Percentiles rank a stretch among this genome's conserved stretches.
These are phyloP conservation scores for Letharia columbiana DNA, from an alignment of 495 filamentous ascomycete genomes.

Conservation along the genomic window DNA sequence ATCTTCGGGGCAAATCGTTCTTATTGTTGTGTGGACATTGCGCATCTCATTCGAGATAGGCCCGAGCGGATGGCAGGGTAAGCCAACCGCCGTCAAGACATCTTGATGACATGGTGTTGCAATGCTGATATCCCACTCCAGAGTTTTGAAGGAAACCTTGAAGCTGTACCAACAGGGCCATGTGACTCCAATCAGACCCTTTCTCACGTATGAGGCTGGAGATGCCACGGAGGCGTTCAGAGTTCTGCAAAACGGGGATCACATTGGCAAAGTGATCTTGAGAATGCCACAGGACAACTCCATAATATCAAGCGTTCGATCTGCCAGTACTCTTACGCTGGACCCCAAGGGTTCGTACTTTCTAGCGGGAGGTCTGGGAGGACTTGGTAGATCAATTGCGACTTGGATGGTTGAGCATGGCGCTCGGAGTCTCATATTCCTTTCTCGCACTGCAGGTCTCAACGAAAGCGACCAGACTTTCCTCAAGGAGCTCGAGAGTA, in stretches of 20 bases:
- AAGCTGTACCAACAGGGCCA: conserved; percentile 7
- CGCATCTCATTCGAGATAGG: conserved; percentile 2
- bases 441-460: conserved; percentile 35
- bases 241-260: conserved; percentile 36
- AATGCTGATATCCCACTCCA: conserved; percentile 10
- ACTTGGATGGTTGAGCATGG: conserved; percentile 48
- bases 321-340: not conserved
- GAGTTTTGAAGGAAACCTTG: conserved; percentile 2
- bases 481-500: conserved; percentile 13
- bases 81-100: not conserved
- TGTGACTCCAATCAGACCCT: conserved; percentile 12
- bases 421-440: conserved; percentile 44
- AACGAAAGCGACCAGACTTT: not conserved
- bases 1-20: conserved; percentile 23
- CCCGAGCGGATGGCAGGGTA: not conserved
- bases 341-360: conserved; percentile 43
- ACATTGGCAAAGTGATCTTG: conserved; percentile 26
- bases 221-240: conserved; percentile 39
- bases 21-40: conserved; percentile 14
- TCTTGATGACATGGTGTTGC: not conserved
- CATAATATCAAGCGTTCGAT: not conserved
- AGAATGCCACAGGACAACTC: not conserved
- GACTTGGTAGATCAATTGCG: conserved; percentile 41
- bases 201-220: conserved; percentile 27
- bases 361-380: conserved; percentile 49